A percentile compares a stretch with the other conserved stretches of the same genome.
These are phyloP conservation scores for Melastoma candidum DNA, from an alignment of 441 rosid genomes.

Conservation along the genomic window DNA sequence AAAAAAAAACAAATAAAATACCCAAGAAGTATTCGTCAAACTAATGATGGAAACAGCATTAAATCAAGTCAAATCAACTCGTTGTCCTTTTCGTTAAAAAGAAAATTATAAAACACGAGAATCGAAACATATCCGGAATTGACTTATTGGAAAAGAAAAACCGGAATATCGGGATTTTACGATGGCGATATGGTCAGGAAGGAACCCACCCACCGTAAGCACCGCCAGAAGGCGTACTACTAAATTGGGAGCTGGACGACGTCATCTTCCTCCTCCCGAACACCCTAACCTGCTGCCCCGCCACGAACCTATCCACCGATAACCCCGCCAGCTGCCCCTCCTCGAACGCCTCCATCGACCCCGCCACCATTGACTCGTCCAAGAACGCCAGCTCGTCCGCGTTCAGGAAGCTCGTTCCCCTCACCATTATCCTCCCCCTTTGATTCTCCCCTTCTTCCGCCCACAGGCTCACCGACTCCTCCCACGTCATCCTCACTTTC, in stretches of 20 bases:
- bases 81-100: too few relatives aligned
- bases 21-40: too few relatives aligned
- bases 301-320: slow-evolving; percentile 71
- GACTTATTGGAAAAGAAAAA: too few relatives aligned
- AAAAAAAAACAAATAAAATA: too few relatives aligned
- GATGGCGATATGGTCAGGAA: too few relatives aligned
- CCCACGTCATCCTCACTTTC: slow-evolving; percentile 86
- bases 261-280: slow-evolving; percentile 70
- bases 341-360: slow-evolving; percentile 76
- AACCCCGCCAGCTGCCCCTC: slow-evolving; percentile 76
- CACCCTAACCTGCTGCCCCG: slow-evolving; percentile 82
- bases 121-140: too few relatives aligned
- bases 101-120: too few relatives aligned
- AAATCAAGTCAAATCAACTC: too few relatives aligned
- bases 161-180: too few relatives aligned
- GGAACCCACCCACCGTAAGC: too few relatives aligned
- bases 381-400: slow-evolving; percentile 80
- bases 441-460: slow-evolving; percentile 81
- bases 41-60: too few relatives aligned
- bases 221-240: slow-evolving; percentile 20
- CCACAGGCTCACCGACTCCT: slow-evolving; percentile 92
- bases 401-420: slow-evolving; percentile 70
- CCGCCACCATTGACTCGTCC: slow-evolving; percentile 77
- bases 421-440: slow-evolving; percentile 67
- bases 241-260: slow-evolving; percentile 18